A percentile compares a stretch with the other conserved stretches of the same genome.
Evolutionary conservation across 768 basidiomycete genomes (phyloP).

Genomic region (Serpula lacrymans): DNA sequence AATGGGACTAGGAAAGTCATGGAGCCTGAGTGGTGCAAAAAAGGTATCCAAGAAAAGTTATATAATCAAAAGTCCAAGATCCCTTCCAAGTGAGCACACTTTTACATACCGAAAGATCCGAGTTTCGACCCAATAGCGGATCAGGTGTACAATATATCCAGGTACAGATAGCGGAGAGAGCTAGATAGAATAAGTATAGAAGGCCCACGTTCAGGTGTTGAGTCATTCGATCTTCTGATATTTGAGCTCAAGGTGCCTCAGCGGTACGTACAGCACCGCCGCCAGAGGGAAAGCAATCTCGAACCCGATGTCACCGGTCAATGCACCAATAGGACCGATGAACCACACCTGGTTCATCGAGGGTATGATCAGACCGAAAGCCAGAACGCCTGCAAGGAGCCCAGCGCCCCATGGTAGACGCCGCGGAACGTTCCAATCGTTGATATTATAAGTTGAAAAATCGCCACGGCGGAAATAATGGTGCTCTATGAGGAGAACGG

Average conservation of each 20-base stretch:
- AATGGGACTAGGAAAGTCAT: no score
- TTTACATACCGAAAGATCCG: no score
- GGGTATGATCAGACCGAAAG: constrained; percentile 57
- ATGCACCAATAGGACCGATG: constrained; percentile 60
- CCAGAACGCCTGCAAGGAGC: constrained; percentile 43
- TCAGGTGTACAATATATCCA: no score
- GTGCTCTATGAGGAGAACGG: constrained; percentile 65
- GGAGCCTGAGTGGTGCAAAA: no score
- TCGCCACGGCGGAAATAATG: constrained; percentile 54
- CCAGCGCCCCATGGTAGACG: constrained; percentile 67
- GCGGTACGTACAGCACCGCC: constrained; percentile 47
- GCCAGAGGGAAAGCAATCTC: constrained; percentile 53
- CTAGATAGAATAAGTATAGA: not conserved
- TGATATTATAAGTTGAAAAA: constrained; percentile 46
- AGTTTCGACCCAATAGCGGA: no score
- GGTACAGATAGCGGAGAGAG: no score
- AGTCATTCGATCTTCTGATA: constrained; percentile 23
- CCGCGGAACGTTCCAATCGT: constrained; percentile 50
- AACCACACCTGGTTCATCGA: constrained; percentile 74
- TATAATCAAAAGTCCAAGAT: no score
- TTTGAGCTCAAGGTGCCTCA: constrained; percentile 48
- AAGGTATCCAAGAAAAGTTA: no score
- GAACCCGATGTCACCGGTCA: constrained; percentile 71
- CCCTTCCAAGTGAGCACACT: no score
- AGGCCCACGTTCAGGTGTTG: not conserved